Evolutionary conservation across 495 filamentous ascomycete species (phyloP).

Genomic region (Aspergillus cristatus): DNA sequence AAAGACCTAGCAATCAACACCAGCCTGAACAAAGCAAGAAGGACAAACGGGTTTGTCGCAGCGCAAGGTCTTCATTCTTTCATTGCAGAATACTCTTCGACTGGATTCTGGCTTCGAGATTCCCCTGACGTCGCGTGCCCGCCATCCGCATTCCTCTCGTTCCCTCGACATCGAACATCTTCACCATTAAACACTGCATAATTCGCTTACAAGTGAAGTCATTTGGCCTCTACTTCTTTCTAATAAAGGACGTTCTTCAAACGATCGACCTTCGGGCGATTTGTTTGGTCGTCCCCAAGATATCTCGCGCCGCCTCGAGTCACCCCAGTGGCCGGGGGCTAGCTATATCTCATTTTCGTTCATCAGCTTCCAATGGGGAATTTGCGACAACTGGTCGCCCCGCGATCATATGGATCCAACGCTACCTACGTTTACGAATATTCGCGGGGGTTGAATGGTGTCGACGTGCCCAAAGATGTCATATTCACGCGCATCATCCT

Average conservation of each 20-base stretch:
- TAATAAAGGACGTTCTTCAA: slow-evolving; percentile 4
- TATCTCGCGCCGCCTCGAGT: background rate
- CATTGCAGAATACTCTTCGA: background rate
- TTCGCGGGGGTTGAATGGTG: slow-evolving; percentile 32
- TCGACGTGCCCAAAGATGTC: slow-evolving; percentile 35
- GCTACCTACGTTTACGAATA: slow-evolving; percentile 36
- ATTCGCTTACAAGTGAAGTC: too few relatives aligned
- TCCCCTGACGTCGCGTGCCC: too few relatives aligned
- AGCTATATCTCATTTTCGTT: slow-evolving; percentile 1
- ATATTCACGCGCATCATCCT: slow-evolving; percentile 36
- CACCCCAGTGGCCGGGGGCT: background rate
- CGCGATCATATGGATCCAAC: slow-evolving; percentile 27
- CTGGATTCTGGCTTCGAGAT: background rate
- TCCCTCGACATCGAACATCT: slow-evolving; percentile 10
- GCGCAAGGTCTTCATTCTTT: background rate
- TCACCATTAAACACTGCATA: background rate
- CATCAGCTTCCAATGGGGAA: slow-evolving; percentile 27
- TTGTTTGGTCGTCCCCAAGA: background rate
- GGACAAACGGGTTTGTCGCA: background rate
- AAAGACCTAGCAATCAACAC: background rate
- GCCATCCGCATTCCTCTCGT: slow-evolving; percentile 10
- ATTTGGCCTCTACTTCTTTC: too few relatives aligned
- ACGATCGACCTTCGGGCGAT: too few relatives aligned
- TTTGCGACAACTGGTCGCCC: slow-evolving; percentile 17
- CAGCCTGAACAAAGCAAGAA: background rate